Base-by-base conservation (phyloP, 1,284 basidiomycete species). In the Naganishia sp. region DNA sequence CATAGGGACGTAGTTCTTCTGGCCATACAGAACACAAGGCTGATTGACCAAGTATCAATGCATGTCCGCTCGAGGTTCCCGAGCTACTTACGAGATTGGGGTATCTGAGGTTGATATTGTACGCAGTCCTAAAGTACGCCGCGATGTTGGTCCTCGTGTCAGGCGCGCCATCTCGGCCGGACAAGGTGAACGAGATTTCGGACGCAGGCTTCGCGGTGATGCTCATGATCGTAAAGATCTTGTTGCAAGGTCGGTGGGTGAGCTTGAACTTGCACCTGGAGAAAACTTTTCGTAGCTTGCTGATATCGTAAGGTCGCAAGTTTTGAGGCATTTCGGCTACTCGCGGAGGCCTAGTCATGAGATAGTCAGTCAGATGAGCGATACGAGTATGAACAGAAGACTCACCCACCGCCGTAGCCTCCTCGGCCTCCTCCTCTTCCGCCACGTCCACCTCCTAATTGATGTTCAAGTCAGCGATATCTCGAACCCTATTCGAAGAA, bases 1-100 rank as follows among this genome's bases (percentile, higher is more conserved):
- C 54, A 80, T 65, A 11, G 79, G 79, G 11, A 79, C 71, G 60
- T 75, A 76, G 68, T 76, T 77, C 58, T 73, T 74, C 65, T 75
- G 71, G 41, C 78, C 79, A 31, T 65, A 65, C 15, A 60, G 68
- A 17, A 80, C 73, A 63, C 74, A 76, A 31, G 79, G 79, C 35
- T 39, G 35, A 39, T 39, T 4, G 35, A 39, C 35, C 35, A 39
- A 5, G 35, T 9, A 39, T 39, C 35, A 39, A 13, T 28, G 13
- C 35, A 39, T 39, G 35, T 10, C 7, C 35, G 7, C 13, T 39
- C 10, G 13, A 39, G 1, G 13, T 39, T 39, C 35, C 35, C 7
- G 7, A 39, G 35, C 35, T 39, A 13, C 35, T 39, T 9, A 39
- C 35, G 6, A 80, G 69, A 4, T 74, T 67, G 2, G 77, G 79